Base-by-base conservation (phyloP, 2,329 filamentous ascomycete species). In the Trichoderma pleuroti region DNA sequence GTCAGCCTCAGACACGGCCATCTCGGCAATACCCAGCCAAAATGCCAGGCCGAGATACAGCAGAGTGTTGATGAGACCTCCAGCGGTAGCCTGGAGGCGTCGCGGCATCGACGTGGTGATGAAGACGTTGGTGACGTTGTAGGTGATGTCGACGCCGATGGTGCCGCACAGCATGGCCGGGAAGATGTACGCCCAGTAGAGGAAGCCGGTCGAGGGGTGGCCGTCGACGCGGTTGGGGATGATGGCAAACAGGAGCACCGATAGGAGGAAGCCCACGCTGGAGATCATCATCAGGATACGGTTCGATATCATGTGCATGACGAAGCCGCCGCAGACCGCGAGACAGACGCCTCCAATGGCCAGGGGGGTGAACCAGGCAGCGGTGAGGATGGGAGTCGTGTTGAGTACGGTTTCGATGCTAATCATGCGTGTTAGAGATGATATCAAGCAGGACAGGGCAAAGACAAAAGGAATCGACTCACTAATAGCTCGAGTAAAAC, bases 91-190 rank as follows among this genome's bases (percentile, higher is more conserved):
- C 77, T 95, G 92, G 63, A 89, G 84, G 14, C 86, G 84, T 5
- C 84, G 83, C 0, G 92, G 91, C 73, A 94, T 83, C 16, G 86
- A 87, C 0, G 91, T 93, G 0, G 91, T 93, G 78, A 93, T 91
- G 80, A 92, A 94, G 71, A 94, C 87, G 75, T 92, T 94, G 21
- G 90, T 87, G 1, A 94, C 86, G 76, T 91, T 93, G 81, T 91
- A 94, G 8, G 88, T 89, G 68, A 94, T 88, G 76, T 95, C 92
- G 71, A 94, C 89, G 21, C 90, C 91, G 39, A 94, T 83, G 0
- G 92, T 94, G 14, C 86, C 86, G 73, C 89, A 88, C 4, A 91
- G 78, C 89, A 91, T 91, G 68, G 88, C 82, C 0, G 92, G 90
- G 76, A 94, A 93, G 26, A 93, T 84, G 76, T 87, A 94, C 0